These are phyloP conservation scores for Clonostachys sp. DNA, from an alignment of 2,329 filamentous ascomycete species.

Conservation along the genomic window DNA sequence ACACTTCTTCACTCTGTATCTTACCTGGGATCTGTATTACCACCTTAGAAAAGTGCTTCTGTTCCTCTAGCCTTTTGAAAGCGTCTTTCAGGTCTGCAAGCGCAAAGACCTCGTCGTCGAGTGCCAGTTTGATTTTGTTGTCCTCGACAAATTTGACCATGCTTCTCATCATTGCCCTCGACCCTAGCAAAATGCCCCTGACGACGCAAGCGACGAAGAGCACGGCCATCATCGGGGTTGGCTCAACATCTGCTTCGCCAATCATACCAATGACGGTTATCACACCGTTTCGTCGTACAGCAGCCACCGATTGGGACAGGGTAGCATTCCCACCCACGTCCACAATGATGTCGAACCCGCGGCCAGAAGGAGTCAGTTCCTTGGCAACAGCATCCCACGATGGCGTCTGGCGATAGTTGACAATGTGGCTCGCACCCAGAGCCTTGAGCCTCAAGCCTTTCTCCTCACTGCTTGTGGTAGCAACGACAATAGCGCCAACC, in stretches of 20 bases:
- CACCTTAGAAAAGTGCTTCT: constrained; percentile 29
- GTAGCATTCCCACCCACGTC: constrained; percentile 65
- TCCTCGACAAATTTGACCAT: constrained; percentile 22
- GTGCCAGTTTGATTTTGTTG: constrained; percentile 17
- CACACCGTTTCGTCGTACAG: constrained; percentile 30
- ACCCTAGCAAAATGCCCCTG: constrained; percentile 19
- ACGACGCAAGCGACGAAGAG: constrained; percentile 17
- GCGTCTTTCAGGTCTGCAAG: constrained; percentile 21
- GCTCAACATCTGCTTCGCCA: constrained; percentile 14
- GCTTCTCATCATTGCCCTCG: constrained; percentile 16
- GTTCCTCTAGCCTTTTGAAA: constrained; percentile 19
- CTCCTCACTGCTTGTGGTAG: constrained; percentile 51
- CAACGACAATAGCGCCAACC: constrained; percentile 47
- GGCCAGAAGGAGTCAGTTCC: constrained; percentile 35
- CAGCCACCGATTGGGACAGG: constrained; percentile 48
- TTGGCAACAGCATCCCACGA: constrained; percentile 57
- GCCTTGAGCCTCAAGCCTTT: constrained; percentile 48
- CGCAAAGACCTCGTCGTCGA: constrained; percentile 21
- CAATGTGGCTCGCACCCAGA: constrained; percentile 51
- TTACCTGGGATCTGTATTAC: constrained; percentile 15
- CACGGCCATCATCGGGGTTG: constrained; percentile 14
- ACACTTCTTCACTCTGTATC: not conserved
- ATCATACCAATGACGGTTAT: constrained; percentile 23
- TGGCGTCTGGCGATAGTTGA: constrained; percentile 56
- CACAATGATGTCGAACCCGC: constrained; percentile 57